Conservation (phyloP, 495 filamentous ascomycete genomes). For the Penicillium verhagenii region DNA sequence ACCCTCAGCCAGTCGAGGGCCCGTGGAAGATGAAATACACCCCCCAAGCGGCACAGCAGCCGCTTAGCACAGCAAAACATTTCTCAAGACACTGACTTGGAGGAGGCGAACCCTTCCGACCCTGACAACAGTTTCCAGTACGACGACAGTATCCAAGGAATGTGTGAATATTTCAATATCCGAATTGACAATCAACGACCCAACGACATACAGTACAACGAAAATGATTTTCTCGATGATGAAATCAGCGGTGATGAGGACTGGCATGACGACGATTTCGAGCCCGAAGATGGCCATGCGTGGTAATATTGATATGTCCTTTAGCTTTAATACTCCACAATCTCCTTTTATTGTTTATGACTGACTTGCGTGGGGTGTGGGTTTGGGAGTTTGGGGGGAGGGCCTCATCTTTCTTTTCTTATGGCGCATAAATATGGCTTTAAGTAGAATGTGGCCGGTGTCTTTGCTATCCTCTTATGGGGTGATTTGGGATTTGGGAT, state of each 20-base stretch:
- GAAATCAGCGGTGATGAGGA: constrained; percentile 74
- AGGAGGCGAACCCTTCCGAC: background rate
- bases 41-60: constrained; percentile 41
- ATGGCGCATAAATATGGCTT: no score
- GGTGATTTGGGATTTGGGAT: background rate
- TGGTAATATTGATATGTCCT: constrained; percentile 19
- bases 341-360: no score
- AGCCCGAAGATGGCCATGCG: constrained; percentile 25
- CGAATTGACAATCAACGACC: constrained; percentile 81
- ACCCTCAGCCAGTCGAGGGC: constrained; percentile 6
- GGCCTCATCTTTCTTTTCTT: no score
- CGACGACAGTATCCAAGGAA: constrained; percentile 54
- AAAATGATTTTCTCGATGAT: constrained; percentile 76
- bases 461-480: background rate
- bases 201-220: constrained; percentile 66
- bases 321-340: background rate
- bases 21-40: constrained; percentile 12
- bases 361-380: background rate
- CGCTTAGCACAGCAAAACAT: constrained; percentile 35
- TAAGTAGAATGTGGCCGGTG: no score
- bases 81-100: constrained; percentile 18
- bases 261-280: constrained; percentile 58
- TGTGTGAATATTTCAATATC: constrained; percentile 78
- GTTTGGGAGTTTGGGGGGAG: background rate
- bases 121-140: constrained; percentile 10